A percentile compares a stretch with the other conserved stretches of the same genome.
Conservation (phyloP, 176 grass and related monocot genomes). For the Lolium perenne region DNA sequence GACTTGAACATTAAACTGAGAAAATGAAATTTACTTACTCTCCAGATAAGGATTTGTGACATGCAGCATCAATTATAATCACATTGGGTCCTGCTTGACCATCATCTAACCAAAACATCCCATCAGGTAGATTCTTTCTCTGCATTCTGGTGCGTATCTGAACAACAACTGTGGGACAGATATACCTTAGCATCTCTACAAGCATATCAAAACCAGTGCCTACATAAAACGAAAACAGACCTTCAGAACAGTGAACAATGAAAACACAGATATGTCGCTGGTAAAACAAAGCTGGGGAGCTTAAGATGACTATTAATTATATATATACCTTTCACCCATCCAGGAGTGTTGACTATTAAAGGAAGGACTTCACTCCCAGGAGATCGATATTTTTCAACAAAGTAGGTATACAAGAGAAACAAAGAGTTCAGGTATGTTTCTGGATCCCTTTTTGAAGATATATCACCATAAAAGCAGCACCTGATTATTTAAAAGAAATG, state of each 20-base stretch:
- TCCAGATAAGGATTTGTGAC: constrained; percentile 58
- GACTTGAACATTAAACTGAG: constrained; percentile 15
- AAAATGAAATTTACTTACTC: constrained; percentile 55
- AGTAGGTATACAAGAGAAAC: constrained; percentile 77
- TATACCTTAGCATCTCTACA: constrained; percentile 86
- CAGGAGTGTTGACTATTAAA: constrained; percentile 74
- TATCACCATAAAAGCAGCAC: constrained; percentile 82
- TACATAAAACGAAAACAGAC: constrained; percentile 42
- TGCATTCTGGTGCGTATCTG: constrained; percentile 64
- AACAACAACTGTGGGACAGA: constrained; percentile 76
- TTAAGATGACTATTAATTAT: not conserved
- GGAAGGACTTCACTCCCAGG: constrained; percentile 46
- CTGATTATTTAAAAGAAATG: constrained; percentile 49
- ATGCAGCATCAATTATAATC: constrained; percentile 62
- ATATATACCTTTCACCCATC: constrained; percentile 90
- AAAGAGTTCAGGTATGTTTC: constrained; percentile 72
- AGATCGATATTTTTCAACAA: constrained; percentile 49
- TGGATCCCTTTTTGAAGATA: constrained; percentile 92
- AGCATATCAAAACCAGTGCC: constrained; percentile 97
- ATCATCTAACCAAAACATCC: constrained; percentile 74
- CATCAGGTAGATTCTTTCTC: constrained; percentile 92
- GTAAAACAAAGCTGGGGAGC: constrained; percentile 30
- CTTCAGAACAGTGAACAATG: constrained; percentile 42
- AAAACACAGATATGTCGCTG: not conserved
- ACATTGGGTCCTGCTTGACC: constrained; percentile 41